Conservation (phyloP, 805 yeast genomes). For the Zygosaccharomyces pseudorouxii region DNA sequence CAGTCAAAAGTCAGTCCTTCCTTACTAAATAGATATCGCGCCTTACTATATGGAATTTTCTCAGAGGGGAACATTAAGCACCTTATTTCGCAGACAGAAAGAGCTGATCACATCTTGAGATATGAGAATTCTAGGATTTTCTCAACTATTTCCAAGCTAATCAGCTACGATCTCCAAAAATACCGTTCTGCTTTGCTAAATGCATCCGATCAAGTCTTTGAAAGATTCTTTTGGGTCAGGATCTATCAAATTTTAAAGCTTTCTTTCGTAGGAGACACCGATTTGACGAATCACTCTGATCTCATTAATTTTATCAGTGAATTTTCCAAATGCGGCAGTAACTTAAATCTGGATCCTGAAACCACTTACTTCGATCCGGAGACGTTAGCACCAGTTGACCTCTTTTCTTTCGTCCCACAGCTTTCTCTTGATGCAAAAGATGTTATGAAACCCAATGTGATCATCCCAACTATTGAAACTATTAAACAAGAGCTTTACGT, state of each 20-base stretch:
- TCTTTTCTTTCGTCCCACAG: constrained; percentile 39
- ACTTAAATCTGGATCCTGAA: constrained; percentile 37
- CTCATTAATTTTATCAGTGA: constrained; percentile 20
- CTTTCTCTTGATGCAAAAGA: constrained; percentile 53
- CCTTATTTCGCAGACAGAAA: neutral
- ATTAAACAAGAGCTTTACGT: constrained; percentile 59
- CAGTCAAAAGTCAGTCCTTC: neutral
- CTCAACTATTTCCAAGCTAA: neutral
- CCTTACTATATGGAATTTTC: constrained; percentile 3
- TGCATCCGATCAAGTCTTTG: neutral
- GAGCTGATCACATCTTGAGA: constrained; percentile 9
- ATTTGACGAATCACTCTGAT: constrained; percentile 26
- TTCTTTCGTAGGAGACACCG: constrained; percentile 40
- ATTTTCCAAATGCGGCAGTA: neutral
- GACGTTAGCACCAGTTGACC: constrained; percentile 13
- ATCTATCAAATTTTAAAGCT: constrained; percentile 12
- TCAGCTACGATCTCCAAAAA: constrained; percentile 3
- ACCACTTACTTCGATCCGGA: constrained; percentile 43
- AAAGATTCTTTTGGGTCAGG: constrained; percentile 1
- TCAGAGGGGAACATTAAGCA: neutral
- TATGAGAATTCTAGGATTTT: constrained; percentile 2
- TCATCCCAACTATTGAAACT: constrained; percentile 80
- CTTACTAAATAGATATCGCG: neutral
- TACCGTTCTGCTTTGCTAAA: neutral
- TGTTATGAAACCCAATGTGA: constrained; percentile 54